phyloP scores from a whole-genome alignment of 768 basidiomycete genomes.

The Amanita fuliginea region DNA sequence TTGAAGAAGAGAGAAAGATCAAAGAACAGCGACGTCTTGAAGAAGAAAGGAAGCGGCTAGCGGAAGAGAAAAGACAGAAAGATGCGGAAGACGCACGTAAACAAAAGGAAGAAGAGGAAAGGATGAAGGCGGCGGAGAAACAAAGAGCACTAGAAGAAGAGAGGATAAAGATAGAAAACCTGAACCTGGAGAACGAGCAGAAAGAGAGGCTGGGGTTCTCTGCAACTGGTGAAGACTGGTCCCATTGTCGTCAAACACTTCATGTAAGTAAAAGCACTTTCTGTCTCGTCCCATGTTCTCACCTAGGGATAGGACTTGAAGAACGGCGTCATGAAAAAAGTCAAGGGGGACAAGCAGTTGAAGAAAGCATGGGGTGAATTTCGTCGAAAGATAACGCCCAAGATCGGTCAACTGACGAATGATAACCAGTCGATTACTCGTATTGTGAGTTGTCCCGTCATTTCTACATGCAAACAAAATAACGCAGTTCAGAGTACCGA shows the following conservation, averaged over 20 bases:
- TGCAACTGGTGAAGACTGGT: constrained; percentile 57
- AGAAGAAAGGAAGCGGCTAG: constrained; percentile 32
- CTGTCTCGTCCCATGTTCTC: constrained; percentile 5
- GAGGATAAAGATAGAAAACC: constrained; percentile 18
- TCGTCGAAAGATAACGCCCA: constrained; percentile 75
- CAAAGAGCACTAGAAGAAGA: constrained; percentile 20
- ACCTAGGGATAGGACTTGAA: constrained; percentile 42
- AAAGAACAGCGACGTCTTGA: constrained; percentile 38
- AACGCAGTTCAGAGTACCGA: constrained; percentile 22
- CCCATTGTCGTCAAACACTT: constrained; percentile 38
- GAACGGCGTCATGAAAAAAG: constrained; percentile 44
- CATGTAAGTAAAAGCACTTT: constrained; percentile 27
- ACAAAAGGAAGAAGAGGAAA: constrained; percentile 26
- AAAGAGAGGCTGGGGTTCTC: constrained; percentile 38
- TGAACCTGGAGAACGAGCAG: constrained; percentile 25
- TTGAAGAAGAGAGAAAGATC: constrained; percentile 47
- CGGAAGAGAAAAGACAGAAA: constrained; percentile 31
- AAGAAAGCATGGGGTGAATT: constrained; percentile 56
- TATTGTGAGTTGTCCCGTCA: constrained; percentile 38
- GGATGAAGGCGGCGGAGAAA: constrained; percentile 21
- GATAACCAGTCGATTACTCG: constrained; percentile 46
- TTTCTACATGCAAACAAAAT: neutral
- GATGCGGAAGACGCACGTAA: constrained; percentile 28
- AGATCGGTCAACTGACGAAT: constrained; percentile 80
- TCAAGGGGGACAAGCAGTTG: constrained; percentile 45